Base-by-base conservation (phyloP, 2,329 filamentous ascomycete genomes). In the Botryosphaeria agaves region DNA sequence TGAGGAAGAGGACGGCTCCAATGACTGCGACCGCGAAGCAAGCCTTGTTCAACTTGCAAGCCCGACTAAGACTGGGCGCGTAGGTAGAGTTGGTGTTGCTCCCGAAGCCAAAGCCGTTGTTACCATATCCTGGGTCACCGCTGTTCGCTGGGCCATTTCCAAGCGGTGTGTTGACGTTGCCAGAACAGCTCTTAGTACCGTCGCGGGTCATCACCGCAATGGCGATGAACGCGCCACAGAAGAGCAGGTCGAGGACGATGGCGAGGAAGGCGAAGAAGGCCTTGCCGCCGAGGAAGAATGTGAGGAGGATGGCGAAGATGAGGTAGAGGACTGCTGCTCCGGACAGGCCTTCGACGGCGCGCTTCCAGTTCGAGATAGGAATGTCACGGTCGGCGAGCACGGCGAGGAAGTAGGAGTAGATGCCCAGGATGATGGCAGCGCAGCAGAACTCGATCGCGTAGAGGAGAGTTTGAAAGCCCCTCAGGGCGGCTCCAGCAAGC, bases 381-480 rank as follows among this genome's bases (percentile, higher is more conserved):
- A 75, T 52, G 41, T 72, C 44, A 54, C 82, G 71, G 44, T 76
- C 69, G 37, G 67, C 51, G 9, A 85, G 68, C 6, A 77, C 67
- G 6, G 77, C 72, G 29, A 94, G 70, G 64, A 84, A 91, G 64
- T 91, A 93, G 29, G 74, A 76, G 63, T 77, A 85, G 45, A 51
- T 45, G 30, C 47, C 50, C 37, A 94, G 68, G 36, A 87, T 68
- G 40, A 92, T 64, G 35, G 66, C 72, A 6, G 76, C 64, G 51
- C 72, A 80, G 48, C 69, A 63, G 53, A 92, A 77, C 45, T 82
- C 71, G 33, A 93, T 56, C 39, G 66, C 56, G 41, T 87, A 80
- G 45, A 91, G 59, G 49, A 76, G 64, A 50, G 76, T 77, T 46
- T 82, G 76, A 28, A 67, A 18, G 12, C 12, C 9, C 5, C 14